Base-by-base conservation (phyloP, 2,329 filamentous ascomycete genomes). In the Talaromyces sp. region DNA sequence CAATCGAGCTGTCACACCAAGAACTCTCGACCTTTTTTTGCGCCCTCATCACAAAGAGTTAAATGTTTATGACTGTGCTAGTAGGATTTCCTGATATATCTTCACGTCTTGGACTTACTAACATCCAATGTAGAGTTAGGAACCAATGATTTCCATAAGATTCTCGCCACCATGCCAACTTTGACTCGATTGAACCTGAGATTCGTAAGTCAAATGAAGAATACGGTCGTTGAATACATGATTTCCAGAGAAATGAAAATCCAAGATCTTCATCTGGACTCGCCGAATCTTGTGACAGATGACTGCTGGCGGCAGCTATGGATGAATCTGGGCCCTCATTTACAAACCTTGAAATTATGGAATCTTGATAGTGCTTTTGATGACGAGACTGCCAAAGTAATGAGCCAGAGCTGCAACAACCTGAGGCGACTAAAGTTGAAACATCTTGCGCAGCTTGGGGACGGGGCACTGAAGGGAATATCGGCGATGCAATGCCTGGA, bases 161-260 rank as follows among this genome's bases (percentile, higher is more conserved):
- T 96, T 37, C 91, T 97, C 57, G 87, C 91, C 47, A 81, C 85
- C 2, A 86, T 89, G 52, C 85, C 89, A 0, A 80, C 79, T 5
- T 76, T 96, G 49, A 84, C 84, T 63, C 82, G 81, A 39, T 79
- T 97, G 51, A 88, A 91, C 59, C 76, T 96, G 10, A 86, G 88
- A 44, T 93, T 92, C 65, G 90, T 87, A n/a, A 89, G 94, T 45
- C 92, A 96, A 67, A 88, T 97, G 79, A 96, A 96, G 72, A 89
- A 97, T 65, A 80, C 80, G 35, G 88, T 91, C 37, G 82, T 97
- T 71, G 84, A 90, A 47, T 96, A 93, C 69, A 82, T 97, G 65
- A 78, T 90, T 17, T 85, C 86, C 50, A 88, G 90, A 43, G 82
- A 88, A 45, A 82, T 85, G 45, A 73, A 82, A 8, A 77, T 97